Conservation (phyloP, 2,329 filamentous ascomycete species). For the Exophiala bonariae region DNA sequence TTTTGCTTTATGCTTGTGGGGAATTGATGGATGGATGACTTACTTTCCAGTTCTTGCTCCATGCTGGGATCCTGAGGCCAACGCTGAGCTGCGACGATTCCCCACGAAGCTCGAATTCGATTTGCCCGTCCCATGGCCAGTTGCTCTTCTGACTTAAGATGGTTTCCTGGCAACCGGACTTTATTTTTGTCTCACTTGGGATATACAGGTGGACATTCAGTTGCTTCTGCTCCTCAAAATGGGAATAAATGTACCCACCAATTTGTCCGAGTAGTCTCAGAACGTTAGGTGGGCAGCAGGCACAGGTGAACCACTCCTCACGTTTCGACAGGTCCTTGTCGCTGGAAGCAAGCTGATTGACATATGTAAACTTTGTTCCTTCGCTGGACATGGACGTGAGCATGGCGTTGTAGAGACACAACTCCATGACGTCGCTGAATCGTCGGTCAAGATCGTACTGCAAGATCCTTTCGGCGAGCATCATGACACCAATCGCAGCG, state of each 20-base stretch:
- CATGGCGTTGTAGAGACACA: conserved; percentile 61
- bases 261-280: conserved; percentile 56
- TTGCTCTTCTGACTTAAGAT: conserved; percentile 52
- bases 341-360: conserved; percentile 60
- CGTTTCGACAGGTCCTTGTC: conserved; percentile 51
- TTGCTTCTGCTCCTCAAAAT: conserved; percentile 28
- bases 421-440: conserved; percentile 61
- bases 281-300: conserved; percentile 63
- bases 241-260: conserved; percentile 56
- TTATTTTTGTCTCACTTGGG: conserved; percentile 46
- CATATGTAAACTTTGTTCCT: conserved; percentile 61
- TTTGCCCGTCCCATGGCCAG: conserved; percentile 59
- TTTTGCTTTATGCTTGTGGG: background rate
- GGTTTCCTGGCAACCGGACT: conserved; percentile 36
- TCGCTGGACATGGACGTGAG: conserved; percentile 58
- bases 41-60: conserved; percentile 43
- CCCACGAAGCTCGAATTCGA: conserved; percentile 40
- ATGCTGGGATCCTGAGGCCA: conserved; percentile 51
- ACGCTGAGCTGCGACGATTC: conserved; percentile 1
- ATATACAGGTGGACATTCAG: conserved; percentile 61
- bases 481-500: conserved; percentile 60
- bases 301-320: conserved; percentile 59
- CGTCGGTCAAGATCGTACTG: conserved; percentile 54
- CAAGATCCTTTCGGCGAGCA: conserved; percentile 59
- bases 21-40: conserved; percentile 7